Base-by-base conservation (phyloP, 192 early-diverging fungal species). In the Coemansia sp. region DNA sequence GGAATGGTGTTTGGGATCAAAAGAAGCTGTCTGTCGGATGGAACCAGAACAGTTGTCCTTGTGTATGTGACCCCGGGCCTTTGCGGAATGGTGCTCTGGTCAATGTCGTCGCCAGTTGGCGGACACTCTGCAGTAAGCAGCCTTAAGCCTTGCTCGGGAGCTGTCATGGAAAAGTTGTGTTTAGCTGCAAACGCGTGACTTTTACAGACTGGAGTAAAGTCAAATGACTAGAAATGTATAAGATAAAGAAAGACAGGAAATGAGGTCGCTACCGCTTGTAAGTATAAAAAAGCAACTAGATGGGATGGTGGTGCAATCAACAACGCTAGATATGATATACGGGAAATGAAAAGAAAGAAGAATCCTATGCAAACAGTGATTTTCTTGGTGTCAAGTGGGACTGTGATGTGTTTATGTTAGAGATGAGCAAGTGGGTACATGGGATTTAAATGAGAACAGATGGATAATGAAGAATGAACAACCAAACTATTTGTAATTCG, bases 11-110 rank as follows among this genome's bases (percentile, higher is more conserved):
- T 51, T 8, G 74, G 74, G 25, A 76, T 61, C 68, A 76, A 62
- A 17, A 70, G 63, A 17, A 77, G 46, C 37, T 61, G 75, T 10
- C 65, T 50, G 75, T 77, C 61, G 37, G 61, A 68, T 7, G 75
- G 75, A 4, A 77, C 48, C 5, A 68, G 46, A 39, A 77, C 58
- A 19, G 69, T 68, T n/a, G 63, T 44, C 38, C 38, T 65, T 7
- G 62, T 51, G 42, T 71, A 77, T 0, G 54, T 71, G 42, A 67
- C 72, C 16, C 72, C 72, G 8, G 67, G 53, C 45, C 72, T 63
- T 16, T 50, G 42, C n/a, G 50, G 19, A 9, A 53, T 22, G 51
- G 32, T 16, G 25, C 40, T 25, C 20, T 65, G 63, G 32, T 63
- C 19, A 32, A 45, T 43, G 25, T 56, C 49, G n/a, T 39, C 32